These are phyloP conservation scores for Gaertneriomyces semiglobifer DNA, from an alignment of 192 early-diverging fungal genomes.

Conservation along the genomic window DNA sequence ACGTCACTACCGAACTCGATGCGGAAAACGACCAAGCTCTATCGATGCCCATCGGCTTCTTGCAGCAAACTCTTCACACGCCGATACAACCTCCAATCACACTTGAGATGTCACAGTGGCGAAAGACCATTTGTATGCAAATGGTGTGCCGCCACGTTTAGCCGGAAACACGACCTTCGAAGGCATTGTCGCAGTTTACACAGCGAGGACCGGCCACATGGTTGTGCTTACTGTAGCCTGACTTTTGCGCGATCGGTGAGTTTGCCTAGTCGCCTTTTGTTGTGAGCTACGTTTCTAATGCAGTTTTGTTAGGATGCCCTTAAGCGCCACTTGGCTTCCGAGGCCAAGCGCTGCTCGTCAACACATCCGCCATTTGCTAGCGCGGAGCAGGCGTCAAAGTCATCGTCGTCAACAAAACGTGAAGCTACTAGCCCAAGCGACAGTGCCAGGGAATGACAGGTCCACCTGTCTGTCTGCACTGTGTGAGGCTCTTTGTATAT, in stretches of 20 bases:
- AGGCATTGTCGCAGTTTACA: constrained; percentile 60
- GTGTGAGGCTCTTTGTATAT: too few species aligned
- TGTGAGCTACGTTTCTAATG: background rate
- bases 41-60: constrained; percentile 41
- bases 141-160: constrained; percentile 64
- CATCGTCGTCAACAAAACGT: too few species aligned
- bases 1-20: too few species aligned
- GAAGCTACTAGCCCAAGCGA: too few species aligned
- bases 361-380: too few species aligned
- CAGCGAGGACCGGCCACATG: constrained; percentile 23
- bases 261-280: background rate
- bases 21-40: constrained; percentile 8
- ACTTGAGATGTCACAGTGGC: constrained; percentile 63
- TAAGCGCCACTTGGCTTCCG: constrained; percentile 18
- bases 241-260: constrained; percentile 20
- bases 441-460: too few species aligned
- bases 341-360: background rate
- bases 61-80: constrained; percentile 73
- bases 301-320: constrained; percentile 4
- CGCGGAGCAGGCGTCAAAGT: too few species aligned
- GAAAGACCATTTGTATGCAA: constrained; percentile 32
- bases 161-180: constrained; percentile 71
- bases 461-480: too few species aligned
- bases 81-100: constrained; percentile 77
- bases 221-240: constrained; percentile 20